These are phyloP conservation scores for Metarhizium brunneum DNA, from an alignment of 2,329 filamentous ascomycete genomes.

Conservation along the genomic window DNA sequence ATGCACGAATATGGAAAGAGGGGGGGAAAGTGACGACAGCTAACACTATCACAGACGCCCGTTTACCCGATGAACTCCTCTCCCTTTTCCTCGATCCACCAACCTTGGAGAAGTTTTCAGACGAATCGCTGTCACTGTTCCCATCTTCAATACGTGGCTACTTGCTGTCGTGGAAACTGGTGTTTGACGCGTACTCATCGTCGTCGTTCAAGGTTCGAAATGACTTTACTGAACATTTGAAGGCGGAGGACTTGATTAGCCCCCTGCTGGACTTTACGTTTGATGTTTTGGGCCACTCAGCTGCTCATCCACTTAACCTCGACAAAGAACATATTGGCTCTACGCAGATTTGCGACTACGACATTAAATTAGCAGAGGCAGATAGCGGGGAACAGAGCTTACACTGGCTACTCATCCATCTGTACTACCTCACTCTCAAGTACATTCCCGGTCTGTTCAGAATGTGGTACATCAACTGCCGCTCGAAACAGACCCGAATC, in stretches of 20 bases:
- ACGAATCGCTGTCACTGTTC: conserved; percentile 57
- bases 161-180: conserved; percentile 77
- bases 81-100: conserved; percentile 76
- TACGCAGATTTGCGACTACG: conserved; percentile 46
- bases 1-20: not conserved
- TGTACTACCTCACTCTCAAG: conserved; percentile 76
- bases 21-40: not conserved
- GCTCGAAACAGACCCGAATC: conserved; percentile 69
- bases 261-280: conserved; percentile 72
- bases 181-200: conserved; percentile 76
- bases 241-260: conserved; percentile 57
- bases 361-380: conserved; percentile 40
- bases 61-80: conserved; percentile 73
- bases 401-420: conserved; percentile 74
- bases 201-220: conserved; percentile 75
- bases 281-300: conserved; percentile 72
- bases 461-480: conserved; percentile 74
- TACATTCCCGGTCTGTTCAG: conserved; percentile 73
- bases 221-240: conserved; percentile 72
- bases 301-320: conserved; percentile 64
- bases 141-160: conserved; percentile 68
- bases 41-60: conserved; percentile 37
- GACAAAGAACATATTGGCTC: conserved; percentile 54
- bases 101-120: conserved; percentile 55
- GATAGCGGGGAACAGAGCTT: conserved; percentile 63